These are phyloP conservation scores for Hemileccinum impolitum DNA, from an alignment of 768 basidiomycete species.

Conservation along the genomic window DNA sequence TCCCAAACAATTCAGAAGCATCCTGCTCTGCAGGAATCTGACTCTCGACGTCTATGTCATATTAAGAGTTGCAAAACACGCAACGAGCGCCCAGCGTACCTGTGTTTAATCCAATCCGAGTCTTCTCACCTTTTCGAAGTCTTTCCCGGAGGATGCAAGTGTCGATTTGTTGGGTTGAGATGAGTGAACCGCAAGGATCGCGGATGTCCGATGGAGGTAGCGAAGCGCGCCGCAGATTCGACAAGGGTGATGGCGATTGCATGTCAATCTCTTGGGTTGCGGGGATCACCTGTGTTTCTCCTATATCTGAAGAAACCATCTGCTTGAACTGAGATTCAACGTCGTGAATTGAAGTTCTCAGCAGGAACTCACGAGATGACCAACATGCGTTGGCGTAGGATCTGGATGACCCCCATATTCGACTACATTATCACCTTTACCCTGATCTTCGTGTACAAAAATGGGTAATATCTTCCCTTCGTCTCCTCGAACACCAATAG, in stretches of 20 bases:
- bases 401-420: constrained; percentile 52
- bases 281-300: constrained; percentile 50
- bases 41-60: constrained; percentile 31
- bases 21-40: constrained; percentile 19
- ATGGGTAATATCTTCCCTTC: constrained; percentile 52
- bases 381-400: constrained; percentile 49
- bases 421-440: constrained; percentile 3
- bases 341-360: background rate
- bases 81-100: constrained; percentile 45
- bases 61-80: background rate
- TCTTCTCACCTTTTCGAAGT: constrained; percentile 8
- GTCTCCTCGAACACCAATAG: constrained; percentile 57
- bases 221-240: constrained; percentile 13
- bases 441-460: constrained; percentile 23
- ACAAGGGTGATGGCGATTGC: constrained; percentile 21
- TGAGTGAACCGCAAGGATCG: constrained; percentile 12
- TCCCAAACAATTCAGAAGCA: background rate
- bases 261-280: constrained; percentile 30
- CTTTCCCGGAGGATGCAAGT: background rate
- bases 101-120: constrained; percentile 28
- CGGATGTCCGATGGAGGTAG: constrained; percentile 30
- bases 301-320: constrained; percentile 32
- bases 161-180: constrained; percentile 26
- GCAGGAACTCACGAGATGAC: constrained; percentile 48
- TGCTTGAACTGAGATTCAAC: constrained; percentile 6